These are phyloP conservation scores for Paulownia fortunei DNA, from an alignment of 257 asterid genomes.

Conservation along the genomic window DNA sequence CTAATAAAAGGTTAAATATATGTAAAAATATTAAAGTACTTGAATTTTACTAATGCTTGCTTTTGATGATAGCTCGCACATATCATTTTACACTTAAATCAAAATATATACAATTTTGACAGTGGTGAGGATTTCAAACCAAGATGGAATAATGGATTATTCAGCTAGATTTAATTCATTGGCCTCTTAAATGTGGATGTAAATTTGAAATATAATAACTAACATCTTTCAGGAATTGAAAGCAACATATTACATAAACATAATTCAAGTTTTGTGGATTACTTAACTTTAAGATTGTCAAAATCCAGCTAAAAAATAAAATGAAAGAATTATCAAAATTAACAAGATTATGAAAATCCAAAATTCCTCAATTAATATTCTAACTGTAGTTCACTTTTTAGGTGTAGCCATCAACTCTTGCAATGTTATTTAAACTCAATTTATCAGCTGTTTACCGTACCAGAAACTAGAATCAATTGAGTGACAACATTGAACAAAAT, in stretches of 20 bases:
- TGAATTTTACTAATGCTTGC: background rate
- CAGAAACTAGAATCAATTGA: background rate
- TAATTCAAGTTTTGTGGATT: background rate
- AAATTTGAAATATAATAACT: no score
- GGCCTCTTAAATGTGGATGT: background rate
- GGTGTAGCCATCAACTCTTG: background rate
- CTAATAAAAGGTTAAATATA: background rate
- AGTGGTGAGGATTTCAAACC: background rate
- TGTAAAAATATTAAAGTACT: background rate
- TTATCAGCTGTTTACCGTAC: background rate
- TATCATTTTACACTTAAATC: no score
- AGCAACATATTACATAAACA: background rate
- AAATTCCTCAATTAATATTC: no score
- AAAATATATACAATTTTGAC: no score
- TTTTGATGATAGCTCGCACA: background rate
- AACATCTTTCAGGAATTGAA: background rate
- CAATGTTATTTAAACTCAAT: background rate
- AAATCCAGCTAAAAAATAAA: no score
- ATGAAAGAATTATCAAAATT: no score
- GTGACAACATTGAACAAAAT: no score
- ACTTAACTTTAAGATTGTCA: no score
- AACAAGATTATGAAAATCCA: no score
- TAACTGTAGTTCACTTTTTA: background rate
- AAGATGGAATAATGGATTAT: background rate
- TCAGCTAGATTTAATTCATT: background rate